Base-by-base conservation (phyloP, 2,329 filamentous ascomycete species). In the Fusarium armeniacum region DNA sequence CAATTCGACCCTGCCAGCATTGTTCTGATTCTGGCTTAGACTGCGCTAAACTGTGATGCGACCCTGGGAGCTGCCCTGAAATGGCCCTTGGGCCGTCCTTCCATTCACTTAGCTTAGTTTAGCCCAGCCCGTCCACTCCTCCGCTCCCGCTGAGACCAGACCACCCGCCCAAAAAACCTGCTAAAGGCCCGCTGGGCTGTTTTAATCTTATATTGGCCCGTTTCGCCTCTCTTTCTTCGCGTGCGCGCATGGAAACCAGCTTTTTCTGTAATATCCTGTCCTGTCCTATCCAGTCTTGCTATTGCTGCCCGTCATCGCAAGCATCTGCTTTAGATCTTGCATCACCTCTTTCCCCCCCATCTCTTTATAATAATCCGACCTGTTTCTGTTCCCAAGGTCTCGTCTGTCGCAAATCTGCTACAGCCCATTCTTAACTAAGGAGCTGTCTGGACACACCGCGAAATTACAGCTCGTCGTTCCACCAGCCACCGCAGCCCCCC, bases 131-230 rank as follows among this genome's bases (percentile, higher is more conserved):
- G 38, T 16, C 38, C 20, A 22, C 28, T 9, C 28, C 62, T 60
- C 58, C 62, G 56, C 65, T 52, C 49, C 49, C 54, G 65, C 65
- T 69, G 68, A 71, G 65, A 69, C 68, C 62, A 69, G 61, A 62
- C 68, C 66, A 53, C 65, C 65, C 63, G 28, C 28, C 28, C 28
- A 30, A 54, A 65, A 71, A 71, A 62, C 68, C 68, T 71, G 68
- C 60, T 59, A 60, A 38, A 64, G 51, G 41, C 52, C 67, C 49
- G 49, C 61, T 65, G 46, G 54, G 47, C 47, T 56, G 26, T 36
- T 51, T 45, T 55, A 65, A 49, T 69, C 51, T 71, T 71, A 71
- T 71, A 71, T 71, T 71, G 69, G 69, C 69, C 62, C 46, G 55
- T 32, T 66, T 50, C 69, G 69, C 69, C 61, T 59, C 65, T 65